Percentiles rank a stretch among this genome's conserved stretches.
These are phyloP conservation scores for Bifiguratus adelaidae DNA, from an alignment of 192 early-diverging fungal genomes.

Conservation along the genomic window DNA sequence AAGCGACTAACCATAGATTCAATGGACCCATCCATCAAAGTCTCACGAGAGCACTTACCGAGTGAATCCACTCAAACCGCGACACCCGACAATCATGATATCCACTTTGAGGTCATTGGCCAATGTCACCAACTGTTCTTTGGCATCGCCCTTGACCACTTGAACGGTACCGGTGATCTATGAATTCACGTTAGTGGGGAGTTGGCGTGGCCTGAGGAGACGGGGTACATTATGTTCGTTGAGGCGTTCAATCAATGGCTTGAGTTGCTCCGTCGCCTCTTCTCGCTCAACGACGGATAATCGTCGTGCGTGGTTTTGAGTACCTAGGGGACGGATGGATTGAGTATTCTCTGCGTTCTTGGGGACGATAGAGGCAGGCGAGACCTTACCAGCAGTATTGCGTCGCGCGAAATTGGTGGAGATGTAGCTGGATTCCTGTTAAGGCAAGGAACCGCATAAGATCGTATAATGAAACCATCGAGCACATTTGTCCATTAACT, in stretches of 20 bases:
- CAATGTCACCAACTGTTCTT: constrained; percentile 1
- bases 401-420: no score
- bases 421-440: neutral
- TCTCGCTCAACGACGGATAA: constrained; percentile 3
- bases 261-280: constrained; percentile 1
- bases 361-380: neutral
- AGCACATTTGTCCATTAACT: no score
- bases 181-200: no score
- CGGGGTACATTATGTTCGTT: no score
- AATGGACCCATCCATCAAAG: neutral
- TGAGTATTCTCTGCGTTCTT: neutral
- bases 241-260: constrained; percentile 7
- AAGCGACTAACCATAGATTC: neutral
- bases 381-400: constrained; percentile 1
- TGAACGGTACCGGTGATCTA: no score
- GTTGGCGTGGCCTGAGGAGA: no score
- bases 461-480: no score
- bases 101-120: constrained; percentile 4
- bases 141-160: constrained; percentile 8
- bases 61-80: constrained; percentile 3
- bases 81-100: constrained; percentile 4
- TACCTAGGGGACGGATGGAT: neutral
- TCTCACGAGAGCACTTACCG: neutral
- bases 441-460: neutral
- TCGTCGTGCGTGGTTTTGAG: constrained; percentile 2